These are phyloP conservation scores for Exophiala calicioides DNA, from an alignment of 2,329 filamentous ascomycete genomes.

Conservation along the genomic window DNA sequence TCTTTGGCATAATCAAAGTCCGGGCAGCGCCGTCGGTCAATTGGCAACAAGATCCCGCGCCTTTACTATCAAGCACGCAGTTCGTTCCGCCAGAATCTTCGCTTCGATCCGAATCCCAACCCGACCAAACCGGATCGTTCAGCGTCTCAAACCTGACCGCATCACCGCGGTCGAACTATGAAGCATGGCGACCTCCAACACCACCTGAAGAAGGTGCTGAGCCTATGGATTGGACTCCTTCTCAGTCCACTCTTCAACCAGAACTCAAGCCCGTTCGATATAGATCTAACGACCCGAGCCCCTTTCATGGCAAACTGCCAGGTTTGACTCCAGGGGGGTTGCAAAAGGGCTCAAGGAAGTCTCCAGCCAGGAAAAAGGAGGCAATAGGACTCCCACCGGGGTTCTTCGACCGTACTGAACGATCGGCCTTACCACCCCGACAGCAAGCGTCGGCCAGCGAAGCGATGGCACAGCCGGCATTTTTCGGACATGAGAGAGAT, in stretches of 20 bases:
- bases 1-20: conserved; percentile 43
- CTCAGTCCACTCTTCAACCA: conserved; percentile 33
- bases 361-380: conserved; percentile 23
- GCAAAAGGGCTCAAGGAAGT: conserved; percentile 42
- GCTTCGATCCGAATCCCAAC: conserved; percentile 3
- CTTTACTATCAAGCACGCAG: conserved; percentile 24
- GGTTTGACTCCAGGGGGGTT: conserved; percentile 42
- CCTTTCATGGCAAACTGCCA: conserved; percentile 48
- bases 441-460: conserved; percentile 29
- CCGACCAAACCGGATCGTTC: conserved; percentile 31
- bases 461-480: conserved; percentile 47
- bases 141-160: conserved; percentile 32
- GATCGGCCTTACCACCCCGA: conserved; percentile 41
- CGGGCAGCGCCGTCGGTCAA: conserved; percentile 43
- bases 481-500: conserved; percentile 46
- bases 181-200: conserved; percentile 42
- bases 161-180: conserved; percentile 32
- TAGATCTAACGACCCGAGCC: conserved; percentile 38
- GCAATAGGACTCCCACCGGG: conserved; percentile 36
- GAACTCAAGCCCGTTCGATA: conserved; percentile 33
- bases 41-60: conserved; percentile 26
- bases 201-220: conserved; percentile 36
- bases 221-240: conserved; percentile 55
- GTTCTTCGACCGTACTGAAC: conserved; percentile 38
- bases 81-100: conserved; percentile 19